Percentiles rank a stretch among this genome's conserved stretches.
phyloP scores from a whole-genome alignment of 371 early-diverging fungal genomes.

The Syncephalis fuscata region DNA sequence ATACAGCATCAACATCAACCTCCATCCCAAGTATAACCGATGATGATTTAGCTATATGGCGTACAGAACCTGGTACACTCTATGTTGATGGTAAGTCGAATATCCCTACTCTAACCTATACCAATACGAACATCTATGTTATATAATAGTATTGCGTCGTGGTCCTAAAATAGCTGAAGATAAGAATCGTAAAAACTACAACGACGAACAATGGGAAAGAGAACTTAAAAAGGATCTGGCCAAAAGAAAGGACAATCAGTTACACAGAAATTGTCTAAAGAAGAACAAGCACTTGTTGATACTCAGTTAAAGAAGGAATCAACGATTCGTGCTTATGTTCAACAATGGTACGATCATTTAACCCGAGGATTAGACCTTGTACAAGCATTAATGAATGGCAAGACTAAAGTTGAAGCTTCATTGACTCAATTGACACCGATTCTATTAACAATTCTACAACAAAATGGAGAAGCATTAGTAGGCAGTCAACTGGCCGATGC shows the following conservation, averaged over 20 bases:
- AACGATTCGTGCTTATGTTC: constrained; percentile 47
- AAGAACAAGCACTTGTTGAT: constrained; percentile 63
- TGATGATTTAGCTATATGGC: constrained; percentile 43
- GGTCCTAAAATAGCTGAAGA: constrained; percentile 27
- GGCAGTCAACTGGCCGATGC: too few species aligned
- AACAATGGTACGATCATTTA: constrained; percentile 24
- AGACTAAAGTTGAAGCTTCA: too few species aligned
- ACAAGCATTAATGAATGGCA: too few species aligned
- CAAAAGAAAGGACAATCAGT: constrained; percentile 33
- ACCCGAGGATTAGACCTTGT: constrained; percentile 42
- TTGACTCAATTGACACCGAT: too few species aligned
- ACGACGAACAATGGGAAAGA: constrained; percentile 70
- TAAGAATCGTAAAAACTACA: constrained; percentile 30
- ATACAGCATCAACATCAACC: too few species aligned
- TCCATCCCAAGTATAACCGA: constrained; percentile 25
- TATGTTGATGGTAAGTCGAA: constrained; percentile 15
- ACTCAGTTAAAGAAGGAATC: constrained; percentile 60
- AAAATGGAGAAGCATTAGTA: too few species aligned
- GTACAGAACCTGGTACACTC: constrained; percentile 42
- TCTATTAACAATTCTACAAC: too few species aligned
- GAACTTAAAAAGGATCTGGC: constrained; percentile 64
- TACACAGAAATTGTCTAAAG: constrained; percentile 48
- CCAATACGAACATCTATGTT: too few species aligned
- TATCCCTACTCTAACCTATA: too few species aligned
- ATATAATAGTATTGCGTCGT: constrained; percentile 8